Conservation (phyloP, 2,329 filamentous ascomycete species). For the Colletotrichum sp. region DNA sequence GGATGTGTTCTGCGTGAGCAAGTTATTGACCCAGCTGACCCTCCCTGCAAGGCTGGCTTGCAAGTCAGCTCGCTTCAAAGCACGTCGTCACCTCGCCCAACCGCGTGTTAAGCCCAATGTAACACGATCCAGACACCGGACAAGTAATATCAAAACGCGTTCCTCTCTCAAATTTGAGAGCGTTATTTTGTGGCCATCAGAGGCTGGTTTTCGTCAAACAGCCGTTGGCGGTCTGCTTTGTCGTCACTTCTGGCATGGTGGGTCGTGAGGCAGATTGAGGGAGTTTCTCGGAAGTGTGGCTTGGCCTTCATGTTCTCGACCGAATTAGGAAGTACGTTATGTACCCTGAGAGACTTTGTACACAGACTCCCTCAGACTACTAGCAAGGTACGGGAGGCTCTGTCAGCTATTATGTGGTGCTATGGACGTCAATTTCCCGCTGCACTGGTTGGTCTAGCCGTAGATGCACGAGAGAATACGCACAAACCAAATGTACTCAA, state of each 20-base stretch:
- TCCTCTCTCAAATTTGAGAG: not conserved
- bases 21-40: not conserved
- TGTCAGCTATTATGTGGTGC: not conserved
- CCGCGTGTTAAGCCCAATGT: not conserved
- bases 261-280: constrained; percentile 12
- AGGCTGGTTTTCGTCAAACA: not conserved
- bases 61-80: not conserved
- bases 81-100: not conserved
- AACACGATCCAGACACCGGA: not conserved
- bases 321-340: not conserved
- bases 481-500: not conserved
- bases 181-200: not conserved
- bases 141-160: not conserved
- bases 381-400: not conserved
- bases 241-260: not conserved
- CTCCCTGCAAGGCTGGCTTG: not conserved
- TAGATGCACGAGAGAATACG: not conserved
- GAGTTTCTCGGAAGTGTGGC: not conserved
- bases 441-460: not conserved
- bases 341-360: not conserved
- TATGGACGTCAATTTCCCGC: not conserved
- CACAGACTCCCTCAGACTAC: not conserved
- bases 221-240: not conserved
- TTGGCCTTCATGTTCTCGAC: not conserved
- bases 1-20: not conserved